Evolutionary conservation across 2,329 filamentous ascomycete genomes (phyloP).

Genomic region (Claviceps arundinis): DNA sequence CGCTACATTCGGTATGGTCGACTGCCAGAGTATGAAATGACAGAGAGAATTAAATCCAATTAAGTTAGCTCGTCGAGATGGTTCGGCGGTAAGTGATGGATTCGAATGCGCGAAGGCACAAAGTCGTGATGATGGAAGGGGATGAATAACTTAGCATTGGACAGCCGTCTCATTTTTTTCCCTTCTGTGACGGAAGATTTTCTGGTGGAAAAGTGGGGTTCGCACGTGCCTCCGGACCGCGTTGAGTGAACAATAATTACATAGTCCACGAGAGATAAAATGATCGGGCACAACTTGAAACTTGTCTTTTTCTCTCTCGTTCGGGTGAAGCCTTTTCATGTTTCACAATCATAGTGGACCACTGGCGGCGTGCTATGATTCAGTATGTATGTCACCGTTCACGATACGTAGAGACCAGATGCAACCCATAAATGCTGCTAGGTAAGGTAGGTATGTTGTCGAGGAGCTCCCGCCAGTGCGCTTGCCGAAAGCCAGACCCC

Average conservation of each 20-base stretch:
- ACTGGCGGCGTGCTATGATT: neutral
- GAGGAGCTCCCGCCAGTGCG: neutral
- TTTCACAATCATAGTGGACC: neutral
- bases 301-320: neutral
- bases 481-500: neutral
- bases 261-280: neutral
- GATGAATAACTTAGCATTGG: neutral
- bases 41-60: neutral
- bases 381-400: too few relatives aligned
- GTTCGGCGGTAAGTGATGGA: neutral
- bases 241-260: neutral
- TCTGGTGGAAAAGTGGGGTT: conserved; percentile 13
- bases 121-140: conserved; percentile 4
- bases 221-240: conserved; percentile 16
- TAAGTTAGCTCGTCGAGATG: neutral
- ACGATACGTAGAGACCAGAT: neutral
- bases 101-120: neutral
- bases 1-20: neutral
- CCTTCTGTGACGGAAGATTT: conserved; percentile 11
- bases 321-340: neutral
- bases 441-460: neutral
- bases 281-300: neutral
- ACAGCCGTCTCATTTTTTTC: neutral
- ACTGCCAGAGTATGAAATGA: neutral
- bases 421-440: neutral